phyloP scores from a whole-genome alignment of 139 green algal genomes.

The Tetradesmus lagerheimii region DNA sequence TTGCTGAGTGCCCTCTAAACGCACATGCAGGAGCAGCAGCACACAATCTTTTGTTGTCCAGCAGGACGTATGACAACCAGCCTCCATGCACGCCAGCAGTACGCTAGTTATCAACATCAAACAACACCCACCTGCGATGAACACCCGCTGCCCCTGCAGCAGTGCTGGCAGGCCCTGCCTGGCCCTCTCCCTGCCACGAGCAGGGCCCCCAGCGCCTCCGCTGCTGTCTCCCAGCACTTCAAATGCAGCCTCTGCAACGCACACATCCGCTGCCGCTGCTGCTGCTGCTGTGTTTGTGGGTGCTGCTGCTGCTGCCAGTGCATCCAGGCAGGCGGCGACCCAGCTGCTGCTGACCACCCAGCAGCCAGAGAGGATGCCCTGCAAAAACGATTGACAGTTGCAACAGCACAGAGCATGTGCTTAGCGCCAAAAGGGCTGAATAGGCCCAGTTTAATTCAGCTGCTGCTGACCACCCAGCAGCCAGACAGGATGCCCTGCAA shows the following conservation, averaged over 20 bases:
- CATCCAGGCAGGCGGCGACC: constrained; percentile 33
- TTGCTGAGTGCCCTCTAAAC: too few species aligned
- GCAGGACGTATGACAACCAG: too few species aligned
- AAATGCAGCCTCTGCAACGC: constrained; percentile 5
- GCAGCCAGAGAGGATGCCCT: constrained; percentile 29
- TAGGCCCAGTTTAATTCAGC: too few species aligned
- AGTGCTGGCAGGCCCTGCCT: constrained; percentile 2
- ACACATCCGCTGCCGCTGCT: constrained; percentile 30
- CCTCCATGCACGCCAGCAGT: too few species aligned
- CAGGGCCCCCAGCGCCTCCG: constrained; percentile 29
- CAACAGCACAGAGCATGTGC: not conserved
- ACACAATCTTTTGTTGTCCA: too few species aligned
- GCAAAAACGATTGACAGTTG: not conserved
- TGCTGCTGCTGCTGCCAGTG: not conserved
- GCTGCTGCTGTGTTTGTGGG: constrained; percentile 4
- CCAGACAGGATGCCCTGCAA: too few species aligned
- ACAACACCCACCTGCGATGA: constrained; percentile 19
- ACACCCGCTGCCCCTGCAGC: constrained; percentile 20
- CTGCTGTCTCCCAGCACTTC: constrained; percentile 44
- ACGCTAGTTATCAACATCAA: not conserved
- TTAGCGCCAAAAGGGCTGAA: not conserved
- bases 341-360: constrained; percentile 40
- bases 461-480: too few species aligned
- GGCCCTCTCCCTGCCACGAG: not conserved
- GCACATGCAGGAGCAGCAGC: too few species aligned